A percentile compares a stretch with the other conserved stretches of the same genome.
Evolutionary conservation across 1,139 yeast species (phyloP).

Genomic region (Saccharomyces hybrid): DNA sequence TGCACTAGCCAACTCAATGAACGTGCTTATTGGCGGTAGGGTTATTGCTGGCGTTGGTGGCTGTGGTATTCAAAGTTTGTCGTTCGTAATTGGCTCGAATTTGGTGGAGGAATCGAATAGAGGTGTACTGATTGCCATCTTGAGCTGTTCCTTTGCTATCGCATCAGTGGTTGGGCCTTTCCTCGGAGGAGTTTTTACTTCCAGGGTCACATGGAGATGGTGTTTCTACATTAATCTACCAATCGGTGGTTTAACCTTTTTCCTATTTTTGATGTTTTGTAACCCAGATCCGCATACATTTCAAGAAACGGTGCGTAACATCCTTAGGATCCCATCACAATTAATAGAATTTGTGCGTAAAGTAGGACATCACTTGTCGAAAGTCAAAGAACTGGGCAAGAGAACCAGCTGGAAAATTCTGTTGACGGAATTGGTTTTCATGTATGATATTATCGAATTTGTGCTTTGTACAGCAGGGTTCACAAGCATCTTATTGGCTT

Average conservation of each 20-base stretch:
- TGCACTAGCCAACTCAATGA: conserved; percentile 51
- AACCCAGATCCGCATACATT: conserved; percentile 35
- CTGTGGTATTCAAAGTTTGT: conserved; percentile 58
- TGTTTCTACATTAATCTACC: conserved; percentile 69
- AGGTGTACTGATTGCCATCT: conserved; percentile 43
- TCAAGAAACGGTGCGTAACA: background rate
- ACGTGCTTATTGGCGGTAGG: conserved; percentile 61
- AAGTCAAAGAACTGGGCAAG: conserved; percentile 2
- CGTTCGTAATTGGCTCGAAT: conserved; percentile 53
- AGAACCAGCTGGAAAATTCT: conserved; percentile 7
- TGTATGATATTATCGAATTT: conserved; percentile 45
- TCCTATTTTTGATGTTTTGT: conserved; percentile 42
- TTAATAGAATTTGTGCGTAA: background rate
- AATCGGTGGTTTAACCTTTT: conserved; percentile 51
- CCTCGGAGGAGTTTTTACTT: conserved; percentile 59
- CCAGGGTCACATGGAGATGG: conserved; percentile 69
- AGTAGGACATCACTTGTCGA: background rate
- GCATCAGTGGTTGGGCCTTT: conserved; percentile 61
- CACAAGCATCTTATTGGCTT: conserved; percentile 41
- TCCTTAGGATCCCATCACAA: background rate
- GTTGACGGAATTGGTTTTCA: conserved; percentile 10
- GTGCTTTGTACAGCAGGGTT: conserved; percentile 38
- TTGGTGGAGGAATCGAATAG: conserved; percentile 53
- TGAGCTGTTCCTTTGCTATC: conserved; percentile 50
- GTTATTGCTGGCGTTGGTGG: conserved; percentile 70